Evolutionary conservation across 345 rosid species (phyloP).

Genomic region (Eucalyptus cloeziana): DNA sequence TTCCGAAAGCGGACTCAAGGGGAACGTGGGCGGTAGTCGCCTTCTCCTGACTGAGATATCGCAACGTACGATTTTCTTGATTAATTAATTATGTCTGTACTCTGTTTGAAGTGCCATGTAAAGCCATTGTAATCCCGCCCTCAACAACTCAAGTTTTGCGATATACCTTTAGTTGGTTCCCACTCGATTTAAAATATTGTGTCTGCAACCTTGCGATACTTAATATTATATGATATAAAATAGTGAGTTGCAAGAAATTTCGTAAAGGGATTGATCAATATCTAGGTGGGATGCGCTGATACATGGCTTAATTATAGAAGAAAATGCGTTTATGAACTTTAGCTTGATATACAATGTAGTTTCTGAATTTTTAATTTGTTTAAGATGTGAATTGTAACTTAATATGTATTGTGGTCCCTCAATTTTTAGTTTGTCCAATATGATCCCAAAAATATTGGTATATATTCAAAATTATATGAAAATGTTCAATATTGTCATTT

Average conservation of each 20-base stretch:
- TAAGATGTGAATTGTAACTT: rapidly evolving
- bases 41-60: neutral
- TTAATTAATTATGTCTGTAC: neutral
- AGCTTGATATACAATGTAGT: rapidly evolving
- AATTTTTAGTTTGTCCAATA: too few relatives aligned
- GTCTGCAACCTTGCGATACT: neutral
- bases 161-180: neutral
- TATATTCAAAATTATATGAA: too few relatives aligned
- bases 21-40: neutral
- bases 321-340: too few relatives aligned
- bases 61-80: neutral
- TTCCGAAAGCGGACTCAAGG: neutral
- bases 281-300: too few relatives aligned
- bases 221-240: neutral
- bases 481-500: too few relatives aligned
- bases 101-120: neutral
- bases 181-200: neutral
- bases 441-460: too few relatives aligned
- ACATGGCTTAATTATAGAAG: neutral
- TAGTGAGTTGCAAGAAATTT: neutral
- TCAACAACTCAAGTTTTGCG: neutral
- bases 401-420: rapidly evolving
- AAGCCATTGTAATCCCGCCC: neutral
- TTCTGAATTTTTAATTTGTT: rapidly evolving
- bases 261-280: too few relatives aligned